Conservation (phyloP, 179 eudicot species). For the Beta corolliflora region DNA sequence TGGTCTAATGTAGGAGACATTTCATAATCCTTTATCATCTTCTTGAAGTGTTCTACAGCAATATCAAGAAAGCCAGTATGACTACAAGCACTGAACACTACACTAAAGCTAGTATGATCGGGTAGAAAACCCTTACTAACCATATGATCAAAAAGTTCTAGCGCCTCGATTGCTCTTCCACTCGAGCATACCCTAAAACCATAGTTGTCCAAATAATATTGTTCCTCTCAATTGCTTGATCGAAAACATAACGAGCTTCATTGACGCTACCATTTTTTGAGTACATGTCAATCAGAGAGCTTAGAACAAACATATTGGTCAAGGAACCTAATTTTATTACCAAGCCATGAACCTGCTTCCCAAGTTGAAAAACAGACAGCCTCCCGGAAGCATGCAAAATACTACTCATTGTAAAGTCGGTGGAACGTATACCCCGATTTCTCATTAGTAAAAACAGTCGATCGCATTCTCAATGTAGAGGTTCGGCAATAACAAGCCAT, state of each 20-base stretch:
- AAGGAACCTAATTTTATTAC: conserved; percentile 33
- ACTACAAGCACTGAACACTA: conserved; percentile 46
- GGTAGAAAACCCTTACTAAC: conserved; percentile 30
- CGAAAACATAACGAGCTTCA: conserved; percentile 35
- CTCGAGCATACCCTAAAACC: conserved; percentile 40
- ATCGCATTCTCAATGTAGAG: conserved; percentile 30
- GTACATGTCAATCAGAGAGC: conserved; percentile 41
- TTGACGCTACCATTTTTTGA: conserved; percentile 37
- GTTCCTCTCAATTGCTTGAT: conserved; percentile 27
- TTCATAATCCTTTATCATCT: conserved; percentile 37
- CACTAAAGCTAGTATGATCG: conserved; percentile 49
- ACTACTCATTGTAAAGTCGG: conserved; percentile 37
- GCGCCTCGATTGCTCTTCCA: conserved; percentile 44
- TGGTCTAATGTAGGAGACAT: conserved; percentile 47
- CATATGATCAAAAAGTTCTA: conserved; percentile 41
- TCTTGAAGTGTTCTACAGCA: conserved; percentile 41
- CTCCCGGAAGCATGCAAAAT: conserved; percentile 37
- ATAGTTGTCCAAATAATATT: conserved; percentile 40
- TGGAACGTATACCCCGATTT: conserved; percentile 12
- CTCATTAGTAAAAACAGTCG: conserved; percentile 32
- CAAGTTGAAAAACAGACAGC: conserved; percentile 27
- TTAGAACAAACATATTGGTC: conserved; percentile 29
- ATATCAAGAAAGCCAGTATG: conserved; percentile 45
- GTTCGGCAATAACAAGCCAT: conserved; percentile 38
- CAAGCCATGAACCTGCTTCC: conserved; percentile 39